Evolutionary conservation across 2,329 filamentous ascomycete genomes (phyloP), one percentile per base, ranked within the genome.

Genomic region (Arthroderma sp.): DNA sequence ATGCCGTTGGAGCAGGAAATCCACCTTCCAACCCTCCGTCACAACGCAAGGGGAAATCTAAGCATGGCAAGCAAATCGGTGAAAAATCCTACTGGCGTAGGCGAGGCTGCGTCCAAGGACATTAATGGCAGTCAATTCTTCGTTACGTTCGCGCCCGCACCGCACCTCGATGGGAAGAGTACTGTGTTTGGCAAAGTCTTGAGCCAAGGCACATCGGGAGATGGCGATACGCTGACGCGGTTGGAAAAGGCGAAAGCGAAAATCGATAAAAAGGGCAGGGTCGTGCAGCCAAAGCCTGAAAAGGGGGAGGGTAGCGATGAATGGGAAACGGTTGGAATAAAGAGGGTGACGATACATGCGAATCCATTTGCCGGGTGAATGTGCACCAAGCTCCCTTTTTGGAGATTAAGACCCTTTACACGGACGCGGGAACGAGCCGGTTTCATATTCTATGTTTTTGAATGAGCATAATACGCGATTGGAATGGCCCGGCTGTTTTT

Each of bases 81-180:
- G 3, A 67, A 67, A 49, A 61, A 62, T 7, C 71, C 72, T 1
- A 58, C 59, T 31, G 61, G 63, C 15, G 60, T 57, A 5, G 62
- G 63, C 1, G 43, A 55, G 3, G 60, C 61, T 1, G 42, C 33
- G 34, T 36, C 40, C 1, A 45, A 45, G 36, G 47, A 51, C n/a
- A 57, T 65, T 29, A 78, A 78, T 50, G 74, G 73, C 0, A 74
- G 71, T 45, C 78, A 81, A 55, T 81, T 81, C 62, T 81, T 80
- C 59, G 68, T 81, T 39, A 75, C 73, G 0, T 74, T 78, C 55
- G 75, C 72, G 22, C 63, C 76, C 1, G 75, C 77, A 9, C 69
- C 76, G 44, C 78, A 81, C 67, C 60, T 81, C 32, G 78, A 81
- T 57, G 78, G 78, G 5, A 75, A 78, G 57, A 81, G 80, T 55